These are phyloP conservation scores for Saccharomycopsis guyanensis DNA, from an alignment of 805 yeast genomes.

Conservation along the genomic window DNA sequence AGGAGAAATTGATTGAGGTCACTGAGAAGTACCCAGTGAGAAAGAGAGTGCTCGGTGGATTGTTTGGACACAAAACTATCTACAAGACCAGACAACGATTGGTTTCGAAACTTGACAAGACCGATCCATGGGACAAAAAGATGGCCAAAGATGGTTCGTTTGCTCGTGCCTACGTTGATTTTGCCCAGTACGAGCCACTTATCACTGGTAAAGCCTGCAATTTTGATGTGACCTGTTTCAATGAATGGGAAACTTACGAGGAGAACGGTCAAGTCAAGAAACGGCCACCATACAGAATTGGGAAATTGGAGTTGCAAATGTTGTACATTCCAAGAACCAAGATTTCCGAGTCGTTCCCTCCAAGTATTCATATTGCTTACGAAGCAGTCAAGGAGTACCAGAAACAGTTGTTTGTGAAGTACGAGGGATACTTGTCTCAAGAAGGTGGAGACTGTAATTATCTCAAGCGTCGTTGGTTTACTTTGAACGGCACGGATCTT, in stretches of 20 bases:
- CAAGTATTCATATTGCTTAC: conserved; percentile 51
- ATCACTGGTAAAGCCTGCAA: conserved; percentile 46
- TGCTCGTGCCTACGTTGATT: conserved; percentile 66
- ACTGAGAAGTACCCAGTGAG: conserved; percentile 46
- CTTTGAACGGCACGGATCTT: conserved; percentile 61
- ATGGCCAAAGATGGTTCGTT: conserved; percentile 87
- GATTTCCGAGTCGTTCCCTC: conserved; percentile 56
- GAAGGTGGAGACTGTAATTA: conserved; percentile 84
- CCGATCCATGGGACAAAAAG: conserved; percentile 53
- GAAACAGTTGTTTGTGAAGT: conserved; percentile 29
- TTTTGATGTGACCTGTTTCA: conserved; percentile 56
- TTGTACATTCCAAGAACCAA: conserved; percentile 60
- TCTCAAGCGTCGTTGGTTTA: conserved; percentile 70
- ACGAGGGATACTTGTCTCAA: conserved; percentile 74
- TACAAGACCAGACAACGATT: conserved; percentile 35
- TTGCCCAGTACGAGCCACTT: conserved; percentile 47
- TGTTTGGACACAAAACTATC: conserved; percentile 35
- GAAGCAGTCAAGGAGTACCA: conserved; percentile 34
- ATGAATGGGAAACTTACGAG: conserved; percentile 65
- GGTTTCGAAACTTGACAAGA: conserved; percentile 39
- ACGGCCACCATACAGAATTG: conserved; percentile 51
- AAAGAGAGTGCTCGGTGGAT: conserved; percentile 37
- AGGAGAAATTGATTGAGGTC: conserved; percentile 50
- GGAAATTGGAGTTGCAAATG: conserved; percentile 61
- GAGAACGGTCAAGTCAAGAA: conserved; percentile 27